Evolutionary conservation across 73 alveolate species (phyloP), one percentile per base, ranked within the genome.

Genomic region (Diophrys sp.): DNA sequence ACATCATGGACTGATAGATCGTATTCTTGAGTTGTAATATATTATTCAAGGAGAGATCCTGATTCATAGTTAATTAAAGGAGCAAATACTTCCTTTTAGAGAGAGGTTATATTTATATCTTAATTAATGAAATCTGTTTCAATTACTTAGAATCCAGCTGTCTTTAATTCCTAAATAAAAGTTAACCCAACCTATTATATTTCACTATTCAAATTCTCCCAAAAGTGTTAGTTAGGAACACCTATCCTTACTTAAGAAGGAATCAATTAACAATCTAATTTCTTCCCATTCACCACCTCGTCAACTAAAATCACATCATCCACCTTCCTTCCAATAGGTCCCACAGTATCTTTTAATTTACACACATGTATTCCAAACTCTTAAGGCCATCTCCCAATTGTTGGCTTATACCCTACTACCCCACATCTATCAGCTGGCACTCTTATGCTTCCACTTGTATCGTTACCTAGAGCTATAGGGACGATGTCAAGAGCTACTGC

Each of bases 361-460:
- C 78, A 18, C 11, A 30, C 25, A 31, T 66, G 53, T 1, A 82
- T 24, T 18, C 84, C 90, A 29, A 23, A 75, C 66, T 82, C 90
- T 23, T 28, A 67, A 23, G 81, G 76, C 84, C 85, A 82, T 29
- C 81, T 32, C 54, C 54, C 68, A 25, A 77, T 76, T 1, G 91
- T 83, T 0, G 91, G 91, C 26, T 70, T 76, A 56, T 77, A 75
- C 1, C 91, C 91, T 27, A 76, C 77, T 1, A 79, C 73, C 23
- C 91, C 91, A 69, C 73, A 27, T 25, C 71, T 75, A 5, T 77
- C 54, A 1, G 87, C 87, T 1, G 91, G 91, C 1, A 75, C 34
- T 56, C 91, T 56, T 23, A 77, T 83, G 14, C 83, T 67, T 1
- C 91, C 91, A 5, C 83, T 82, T 0, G 86, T 67, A 32, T 83